Evolutionary conservation across 2,329 filamentous ascomycete species (phyloP).

Genomic region (Xylaria sp.): DNA sequence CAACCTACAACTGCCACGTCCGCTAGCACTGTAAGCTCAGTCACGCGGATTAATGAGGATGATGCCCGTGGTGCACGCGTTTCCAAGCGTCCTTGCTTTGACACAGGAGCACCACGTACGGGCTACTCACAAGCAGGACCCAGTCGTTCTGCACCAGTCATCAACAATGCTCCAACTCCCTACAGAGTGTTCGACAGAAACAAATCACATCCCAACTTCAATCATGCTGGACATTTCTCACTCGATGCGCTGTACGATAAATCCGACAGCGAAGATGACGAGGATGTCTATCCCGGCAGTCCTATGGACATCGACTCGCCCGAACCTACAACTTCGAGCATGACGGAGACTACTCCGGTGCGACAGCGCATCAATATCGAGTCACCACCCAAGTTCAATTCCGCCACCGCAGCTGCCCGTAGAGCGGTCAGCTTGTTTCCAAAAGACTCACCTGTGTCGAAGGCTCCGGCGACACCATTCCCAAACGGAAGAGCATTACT

Average conservation of each 20-base stretch:
- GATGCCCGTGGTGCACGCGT: not conserved
- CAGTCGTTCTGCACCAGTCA: not conserved
- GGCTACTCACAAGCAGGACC: not conserved
- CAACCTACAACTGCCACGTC: not conserved
- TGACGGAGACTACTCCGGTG: slow-evolving; percentile 25
- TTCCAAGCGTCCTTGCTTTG: slow-evolving; percentile 23
- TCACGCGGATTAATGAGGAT: not conserved
- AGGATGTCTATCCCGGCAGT: slow-evolving; percentile 22
- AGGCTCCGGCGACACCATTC: not conserved
- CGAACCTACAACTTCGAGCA: slow-evolving; percentile 16
- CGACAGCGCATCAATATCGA: slow-evolving; percentile 6
- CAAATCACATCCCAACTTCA: slow-evolving; percentile 27
- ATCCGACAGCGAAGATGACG: slow-evolving; percentile 32
- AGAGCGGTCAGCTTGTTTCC: slow-evolving; percentile 32
- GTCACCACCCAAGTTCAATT: not conserved
- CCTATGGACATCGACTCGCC: slow-evolving; percentile 32
- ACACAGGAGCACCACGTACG: not conserved
- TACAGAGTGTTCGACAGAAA: not conserved
- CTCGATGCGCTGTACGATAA: slow-evolving; percentile 23
- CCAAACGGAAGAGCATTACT: not conserved
- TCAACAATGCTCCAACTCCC: not conserved
- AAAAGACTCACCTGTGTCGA: slow-evolving; percentile 9
- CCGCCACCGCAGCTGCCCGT: slow-evolving; percentile 26
- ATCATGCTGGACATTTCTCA: slow-evolving; percentile 33
- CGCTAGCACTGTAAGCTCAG: not conserved